Percentiles rank a stretch among this genome's conserved stretches.
phyloP scores from a whole-genome alignment of 2,329 filamentous ascomycete genomes.

The Fusarium sublunatum region DNA sequence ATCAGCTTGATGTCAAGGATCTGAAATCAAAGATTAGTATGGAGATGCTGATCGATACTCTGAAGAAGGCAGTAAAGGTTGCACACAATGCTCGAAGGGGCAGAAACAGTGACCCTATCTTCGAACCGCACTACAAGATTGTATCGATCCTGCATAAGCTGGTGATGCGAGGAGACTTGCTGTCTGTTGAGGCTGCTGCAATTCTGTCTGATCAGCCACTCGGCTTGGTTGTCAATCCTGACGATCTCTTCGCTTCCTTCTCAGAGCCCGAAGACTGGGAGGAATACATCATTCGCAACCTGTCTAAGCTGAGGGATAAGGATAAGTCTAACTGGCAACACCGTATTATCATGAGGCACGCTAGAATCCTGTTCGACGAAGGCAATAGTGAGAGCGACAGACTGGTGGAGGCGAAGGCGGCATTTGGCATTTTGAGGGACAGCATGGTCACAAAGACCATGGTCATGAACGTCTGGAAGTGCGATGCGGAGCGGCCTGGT shows the following conservation, averaged over 20 bases:
- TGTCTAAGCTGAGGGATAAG: conserved; percentile 69
- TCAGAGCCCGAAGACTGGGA: conserved; percentile 68
- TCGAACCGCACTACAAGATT: conserved; percentile 94
- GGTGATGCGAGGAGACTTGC: conserved; percentile 65
- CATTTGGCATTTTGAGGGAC: conserved; percentile 79
- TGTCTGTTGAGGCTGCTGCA: conserved; percentile 60
- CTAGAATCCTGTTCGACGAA: conserved; percentile 65
- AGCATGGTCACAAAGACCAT: conserved; percentile 92
- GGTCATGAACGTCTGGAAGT: conserved; percentile 95
- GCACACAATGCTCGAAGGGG: conserved; percentile 65
- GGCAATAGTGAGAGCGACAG: conserved; percentile 54
- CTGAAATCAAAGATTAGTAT: conserved; percentile 47
- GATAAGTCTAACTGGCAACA: conserved; percentile 98
- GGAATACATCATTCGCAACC: conserved; percentile 63
- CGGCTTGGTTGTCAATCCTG: conserved; percentile 52
- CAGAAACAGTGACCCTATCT: conserved; percentile 76
- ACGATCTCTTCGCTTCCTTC: conserved; percentile 52
- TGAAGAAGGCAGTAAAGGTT: conserved; percentile 64
- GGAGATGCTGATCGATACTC: conserved; percentile 58
- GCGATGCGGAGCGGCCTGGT: conserved; percentile 83
- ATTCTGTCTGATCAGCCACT: conserved; percentile 68
- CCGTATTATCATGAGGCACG: conserved; percentile 83
- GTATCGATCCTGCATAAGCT: conserved; percentile 85
- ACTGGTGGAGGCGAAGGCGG: conserved; percentile 76
- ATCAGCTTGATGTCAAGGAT: conserved; percentile 59